A percentile compares a stretch with the other conserved stretches of the same genome.
phyloP scores from a whole-genome alignment of 169 alveolate species.

The Amoebophrya sp. region DNA sequence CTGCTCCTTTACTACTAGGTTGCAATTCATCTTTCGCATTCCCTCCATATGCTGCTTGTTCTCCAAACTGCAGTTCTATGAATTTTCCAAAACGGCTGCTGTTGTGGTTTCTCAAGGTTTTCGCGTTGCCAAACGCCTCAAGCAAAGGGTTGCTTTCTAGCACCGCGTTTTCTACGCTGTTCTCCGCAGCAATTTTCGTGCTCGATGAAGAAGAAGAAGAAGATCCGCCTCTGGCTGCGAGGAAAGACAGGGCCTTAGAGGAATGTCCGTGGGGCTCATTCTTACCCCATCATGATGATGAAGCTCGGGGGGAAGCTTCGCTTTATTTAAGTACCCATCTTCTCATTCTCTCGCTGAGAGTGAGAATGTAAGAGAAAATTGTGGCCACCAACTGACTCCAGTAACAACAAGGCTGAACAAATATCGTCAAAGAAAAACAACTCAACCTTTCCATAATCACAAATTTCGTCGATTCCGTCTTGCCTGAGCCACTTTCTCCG shows the following conservation, averaged over 20 bases:
- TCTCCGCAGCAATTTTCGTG: not conserved
- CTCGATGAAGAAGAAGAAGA: not conserved
- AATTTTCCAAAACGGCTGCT: constrained; percentile 93
- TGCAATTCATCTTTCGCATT: too few relatives aligned
- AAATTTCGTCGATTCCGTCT: constrained; percentile 95
- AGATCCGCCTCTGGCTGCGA: not conserved
- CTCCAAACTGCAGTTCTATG: constrained; percentile 80
- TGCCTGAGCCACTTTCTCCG: constrained; percentile 96
- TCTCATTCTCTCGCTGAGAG: too few relatives aligned
- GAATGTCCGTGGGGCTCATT: too few relatives aligned
- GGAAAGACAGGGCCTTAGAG: too few relatives aligned
- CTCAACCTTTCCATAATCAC: too few relatives aligned
- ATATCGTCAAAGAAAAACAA: too few relatives aligned
- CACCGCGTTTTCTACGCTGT: constrained; percentile 51
- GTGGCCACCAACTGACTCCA: too few relatives aligned
- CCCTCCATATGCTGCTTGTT: not conserved
- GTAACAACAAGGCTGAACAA: too few relatives aligned
- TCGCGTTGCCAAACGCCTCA: constrained; percentile 98
- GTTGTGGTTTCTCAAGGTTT: constrained; percentile 77
- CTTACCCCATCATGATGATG: too few relatives aligned
- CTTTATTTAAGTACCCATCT: too few relatives aligned
- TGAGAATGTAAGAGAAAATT: too few relatives aligned
- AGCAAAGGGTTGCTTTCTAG: constrained; percentile 93
- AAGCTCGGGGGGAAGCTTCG: too few relatives aligned
- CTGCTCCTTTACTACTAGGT: not conserved